These are phyloP conservation scores for Lineolata rhizophorae DNA, from an alignment of 495 filamentous ascomycete genomes.

Conservation along the genomic window DNA sequence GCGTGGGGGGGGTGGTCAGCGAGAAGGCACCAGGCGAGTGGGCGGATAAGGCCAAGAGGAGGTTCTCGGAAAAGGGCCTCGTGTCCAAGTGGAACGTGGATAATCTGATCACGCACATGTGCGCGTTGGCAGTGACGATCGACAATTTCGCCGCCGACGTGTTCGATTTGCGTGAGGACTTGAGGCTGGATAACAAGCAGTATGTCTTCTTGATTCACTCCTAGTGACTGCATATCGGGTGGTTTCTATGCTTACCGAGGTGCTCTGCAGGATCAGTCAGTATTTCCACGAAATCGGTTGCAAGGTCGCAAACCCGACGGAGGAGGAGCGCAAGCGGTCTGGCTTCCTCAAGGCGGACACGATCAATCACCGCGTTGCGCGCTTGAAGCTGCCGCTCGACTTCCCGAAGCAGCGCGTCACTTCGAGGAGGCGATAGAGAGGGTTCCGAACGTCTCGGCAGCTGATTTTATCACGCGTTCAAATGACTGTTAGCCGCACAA, in stretches of 20 bases:
- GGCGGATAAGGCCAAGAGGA: conserved; percentile 41
- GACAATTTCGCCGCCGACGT: conserved; percentile 64
- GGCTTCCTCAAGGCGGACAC: conserved; percentile 38
- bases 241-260: neutral
- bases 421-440: conserved; percentile 34
- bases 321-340: conserved; percentile 22
- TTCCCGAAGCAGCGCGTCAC: conserved; percentile 39
- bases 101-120: conserved; percentile 20
- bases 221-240: too few species aligned
- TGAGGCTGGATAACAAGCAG: conserved; percentile 47
- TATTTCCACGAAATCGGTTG: conserved; percentile 79
- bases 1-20: conserved; percentile 22
- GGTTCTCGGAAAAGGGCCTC: conserved; percentile 45
- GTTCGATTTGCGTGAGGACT: conserved; percentile 51
- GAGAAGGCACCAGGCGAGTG: conserved; percentile 15
- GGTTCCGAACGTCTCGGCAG: too few species aligned
- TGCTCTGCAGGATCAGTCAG: conserved; percentile 21
- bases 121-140: conserved; percentile 30
- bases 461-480: too few species aligned
- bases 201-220: too few species aligned
- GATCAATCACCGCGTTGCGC: conserved; percentile 36
- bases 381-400: conserved; percentile 53
- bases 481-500: too few species aligned
- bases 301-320: conserved; percentile 25
- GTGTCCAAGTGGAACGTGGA: conserved; percentile 21